Conservation (phyloP, 768 basidiomycete species). For the Amyloporia xantha region DNA sequence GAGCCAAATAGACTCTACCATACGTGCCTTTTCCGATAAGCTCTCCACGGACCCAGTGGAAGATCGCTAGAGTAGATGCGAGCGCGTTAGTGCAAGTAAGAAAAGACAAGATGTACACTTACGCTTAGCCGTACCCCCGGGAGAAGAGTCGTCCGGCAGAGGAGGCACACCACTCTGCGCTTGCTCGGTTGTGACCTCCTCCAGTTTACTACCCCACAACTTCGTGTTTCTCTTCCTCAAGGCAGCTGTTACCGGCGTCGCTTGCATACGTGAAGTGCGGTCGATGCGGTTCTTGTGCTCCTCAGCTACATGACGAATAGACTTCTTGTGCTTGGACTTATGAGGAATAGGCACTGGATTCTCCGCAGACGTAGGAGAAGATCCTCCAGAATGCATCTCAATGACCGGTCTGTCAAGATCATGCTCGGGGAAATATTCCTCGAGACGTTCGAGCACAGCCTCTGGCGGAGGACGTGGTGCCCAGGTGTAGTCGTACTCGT, state of each 20-base stretch:
- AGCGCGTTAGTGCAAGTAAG: slow-evolving; percentile 6
- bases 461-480: slow-evolving; percentile 87
- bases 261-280: slow-evolving; percentile 57
- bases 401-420: slow-evolving; percentile 95
- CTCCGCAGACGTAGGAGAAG: slow-evolving; percentile 66
- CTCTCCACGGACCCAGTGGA: slow-evolving; percentile 98
- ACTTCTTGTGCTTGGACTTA: slow-evolving; percentile 68
- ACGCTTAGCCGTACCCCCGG: slow-evolving; percentile 41
- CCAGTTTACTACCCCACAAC: slow-evolving; percentile 89
- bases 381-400: slow-evolving; percentile 74
- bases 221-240: slow-evolving; percentile 85
- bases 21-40: slow-evolving; percentile 97
- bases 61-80: slow-evolving; percentile 52
- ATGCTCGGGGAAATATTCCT: slow-evolving; percentile 93
- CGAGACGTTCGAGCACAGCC: slow-evolving; percentile 86
- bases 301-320: slow-evolving; percentile 86
- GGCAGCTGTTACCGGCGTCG: slow-evolving; percentile 40
- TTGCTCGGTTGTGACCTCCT: slow-evolving; percentile 84
- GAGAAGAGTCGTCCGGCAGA: slow-evolving; percentile 27
- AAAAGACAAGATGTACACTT: slow-evolving; percentile 27
- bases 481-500: slow-evolving; percentile 66
- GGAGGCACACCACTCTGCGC: slow-evolving; percentile 39
- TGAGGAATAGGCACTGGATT: slow-evolving; percentile 34
- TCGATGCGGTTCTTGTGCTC: slow-evolving; percentile 81
- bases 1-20: slow-evolving; percentile 90